These are phyloP conservation scores for Monosporascus sp. DNA, from an alignment of 2,329 filamentous ascomycete genomes.

Conservation along the genomic window DNA sequence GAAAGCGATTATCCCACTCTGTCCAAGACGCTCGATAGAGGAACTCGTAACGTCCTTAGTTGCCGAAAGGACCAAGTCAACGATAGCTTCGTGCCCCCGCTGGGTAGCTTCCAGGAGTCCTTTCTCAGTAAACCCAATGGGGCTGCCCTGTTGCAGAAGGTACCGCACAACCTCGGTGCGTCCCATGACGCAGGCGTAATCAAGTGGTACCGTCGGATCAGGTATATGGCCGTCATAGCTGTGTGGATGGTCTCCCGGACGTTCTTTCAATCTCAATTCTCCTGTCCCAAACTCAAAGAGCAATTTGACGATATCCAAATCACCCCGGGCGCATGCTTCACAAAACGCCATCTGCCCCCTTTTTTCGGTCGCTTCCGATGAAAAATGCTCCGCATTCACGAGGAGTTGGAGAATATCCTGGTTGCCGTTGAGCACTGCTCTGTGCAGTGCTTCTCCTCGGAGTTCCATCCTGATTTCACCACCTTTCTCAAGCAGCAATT, in stretches of 20 bases:
- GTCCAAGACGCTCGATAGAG: too few relatives aligned
- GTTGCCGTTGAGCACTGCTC: background rate
- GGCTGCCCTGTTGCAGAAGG: background rate
- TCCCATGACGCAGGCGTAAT: background rate
- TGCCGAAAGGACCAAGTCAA: background rate
- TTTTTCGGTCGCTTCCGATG: background rate
- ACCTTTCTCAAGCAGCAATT: background rate
- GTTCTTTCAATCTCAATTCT: background rate
- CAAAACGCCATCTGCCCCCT: background rate
- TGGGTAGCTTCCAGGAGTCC: background rate
- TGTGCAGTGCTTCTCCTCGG: background rate
- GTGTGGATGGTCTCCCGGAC: slow-evolving; percentile 4
- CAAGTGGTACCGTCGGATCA: background rate
- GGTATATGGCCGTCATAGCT: too few relatives aligned
- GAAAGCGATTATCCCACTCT: too few relatives aligned
- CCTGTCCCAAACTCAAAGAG: background rate
- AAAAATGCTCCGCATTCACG: background rate
- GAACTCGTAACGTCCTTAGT: background rate
- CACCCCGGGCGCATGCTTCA: slow-evolving; percentile 5
- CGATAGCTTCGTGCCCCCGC: background rate
- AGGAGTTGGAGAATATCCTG: background rate
- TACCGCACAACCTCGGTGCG: background rate
- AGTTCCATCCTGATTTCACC: background rate
- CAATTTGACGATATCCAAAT: slow-evolving; percentile 7
- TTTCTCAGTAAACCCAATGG: background rate